Percentiles rank a stretch among this genome's conserved stretches.
These are phyloP conservation scores for Posidonia oceanica DNA, from an alignment of 116 monocot species.

Conservation along the genomic window DNA sequence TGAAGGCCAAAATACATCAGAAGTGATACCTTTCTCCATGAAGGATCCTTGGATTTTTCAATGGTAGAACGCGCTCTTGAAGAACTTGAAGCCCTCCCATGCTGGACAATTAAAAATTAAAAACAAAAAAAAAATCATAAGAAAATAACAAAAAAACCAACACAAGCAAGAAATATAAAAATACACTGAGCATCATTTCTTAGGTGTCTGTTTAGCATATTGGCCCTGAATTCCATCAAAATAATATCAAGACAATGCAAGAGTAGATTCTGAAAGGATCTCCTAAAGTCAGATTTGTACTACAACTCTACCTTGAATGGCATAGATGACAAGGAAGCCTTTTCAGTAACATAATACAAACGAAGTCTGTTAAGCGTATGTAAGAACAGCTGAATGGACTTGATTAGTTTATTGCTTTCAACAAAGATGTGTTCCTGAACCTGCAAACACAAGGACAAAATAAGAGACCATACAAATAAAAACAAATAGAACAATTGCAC, in stretches of 20 bases:
- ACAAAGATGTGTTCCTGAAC: constrained; percentile 57
- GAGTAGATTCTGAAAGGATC: not conserved
- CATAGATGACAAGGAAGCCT: constrained; percentile 17
- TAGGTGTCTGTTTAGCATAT: no score
- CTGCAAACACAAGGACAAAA: constrained; percentile 23
- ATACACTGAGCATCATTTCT: no score
- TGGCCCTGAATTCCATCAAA: no score
- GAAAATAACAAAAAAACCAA: not conserved
- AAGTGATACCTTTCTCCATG: constrained; percentile 4
- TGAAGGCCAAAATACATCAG: not conserved
- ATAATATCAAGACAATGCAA: not conserved
- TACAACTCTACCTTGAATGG: constrained; percentile 28
- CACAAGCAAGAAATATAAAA: not conserved
- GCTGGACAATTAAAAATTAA: constrained; percentile 3
- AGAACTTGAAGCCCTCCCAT: constrained; percentile 8
- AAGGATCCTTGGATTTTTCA: constrained; percentile 3
- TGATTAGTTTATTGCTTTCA: constrained; percentile 45
- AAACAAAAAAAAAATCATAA: not conserved
- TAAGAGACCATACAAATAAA: not conserved
- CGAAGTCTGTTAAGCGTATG: constrained; percentile 58
- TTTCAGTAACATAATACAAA: constrained; percentile 39
- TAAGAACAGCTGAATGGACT: constrained; percentile 62
- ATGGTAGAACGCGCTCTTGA: not conserved
- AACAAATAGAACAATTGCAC: no score
- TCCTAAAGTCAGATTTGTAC: not conserved